phyloP scores from a whole-genome alignment of 2,329 filamentous ascomycete genomes.

The Chaetomiaceae sp. region DNA sequence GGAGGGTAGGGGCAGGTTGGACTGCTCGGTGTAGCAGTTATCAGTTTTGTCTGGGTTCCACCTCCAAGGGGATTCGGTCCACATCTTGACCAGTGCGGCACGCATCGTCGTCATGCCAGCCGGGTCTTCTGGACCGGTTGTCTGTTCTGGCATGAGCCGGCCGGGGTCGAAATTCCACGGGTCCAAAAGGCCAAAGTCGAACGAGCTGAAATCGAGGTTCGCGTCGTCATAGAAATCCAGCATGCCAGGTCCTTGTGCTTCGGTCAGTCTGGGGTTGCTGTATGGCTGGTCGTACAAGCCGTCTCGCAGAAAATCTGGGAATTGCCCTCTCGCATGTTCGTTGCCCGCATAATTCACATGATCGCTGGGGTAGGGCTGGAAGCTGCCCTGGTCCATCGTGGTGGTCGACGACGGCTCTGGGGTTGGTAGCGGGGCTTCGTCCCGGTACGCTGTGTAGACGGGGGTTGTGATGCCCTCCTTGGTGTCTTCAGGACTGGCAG shows the following conservation, averaged over 20 bases:
- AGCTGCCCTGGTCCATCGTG: constrained; percentile 19
- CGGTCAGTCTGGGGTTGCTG: constrained; percentile 34
- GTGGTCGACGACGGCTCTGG: constrained; percentile 29
- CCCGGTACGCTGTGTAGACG: constrained; percentile 29
- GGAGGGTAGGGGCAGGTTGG: constrained; percentile 42
- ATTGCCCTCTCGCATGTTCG: constrained; percentile 37
- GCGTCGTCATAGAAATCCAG: constrained; percentile 48
- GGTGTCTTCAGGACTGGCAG: constrained; percentile 19
- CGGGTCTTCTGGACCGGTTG: constrained; percentile 35
- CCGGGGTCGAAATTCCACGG: constrained; percentile 44
- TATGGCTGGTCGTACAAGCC: constrained; percentile 46
- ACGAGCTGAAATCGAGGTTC: constrained; percentile 48
- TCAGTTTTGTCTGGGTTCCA: constrained; percentile 44
- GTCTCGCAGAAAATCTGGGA: constrained; percentile 49
- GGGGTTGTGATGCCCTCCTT: constrained; percentile 29
- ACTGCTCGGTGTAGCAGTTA: constrained; percentile 41
- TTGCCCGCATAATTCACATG: constrained; percentile 18
- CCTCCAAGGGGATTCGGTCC: constrained; percentile 49
- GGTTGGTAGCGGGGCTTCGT: constrained; percentile 35
- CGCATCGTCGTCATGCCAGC: constrained; percentile 44
- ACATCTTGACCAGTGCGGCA: constrained; percentile 44
- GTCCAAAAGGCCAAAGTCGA: constrained; percentile 49
- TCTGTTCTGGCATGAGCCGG: constrained; percentile 27
- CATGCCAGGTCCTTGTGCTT: constrained; percentile 41
- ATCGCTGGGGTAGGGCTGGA: constrained; percentile 12